Evolutionary conservation across 768 basidiomycete genomes (phyloP), one percentile per base, ranked within the genome.

Genomic region (Hericium rajendrae): DNA sequence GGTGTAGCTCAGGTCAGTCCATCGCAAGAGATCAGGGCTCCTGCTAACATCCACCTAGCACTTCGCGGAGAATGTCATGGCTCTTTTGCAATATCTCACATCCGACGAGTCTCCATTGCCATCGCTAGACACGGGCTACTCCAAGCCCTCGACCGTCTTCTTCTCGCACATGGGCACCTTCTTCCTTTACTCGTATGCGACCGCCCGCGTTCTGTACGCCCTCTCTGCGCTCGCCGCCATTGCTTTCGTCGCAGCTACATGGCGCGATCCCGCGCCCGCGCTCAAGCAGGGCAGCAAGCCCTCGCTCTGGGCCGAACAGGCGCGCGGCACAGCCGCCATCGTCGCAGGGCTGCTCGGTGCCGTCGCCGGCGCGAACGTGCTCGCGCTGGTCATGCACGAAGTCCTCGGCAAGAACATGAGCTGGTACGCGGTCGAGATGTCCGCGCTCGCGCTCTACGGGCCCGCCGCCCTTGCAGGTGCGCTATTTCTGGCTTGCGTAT

Each of bases 31-130:
- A 11, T 6, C 24, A 32, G n/a, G 2, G 12, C 10, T 28, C 22
- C 10, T 26, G 15, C 51, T 53, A 38, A 54, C 1, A 10, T 16
- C 53, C n/a, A 28, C 39, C 10, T 72, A 93, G 77, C 86, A 97
- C 71, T 94, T 97, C 84, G 93, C 80, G 20, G 88, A 91, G 59
- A 97, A 97, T 62, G 77, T 84, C 2, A 81, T 94, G 13, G 88
- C 88, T 0, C 80, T 97, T 16, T 72, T 95, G 20, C 76, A 76
- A 38, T 79, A 89, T 68, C 78, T 97, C 18, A 84, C 91, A 0
- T 84, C 85, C 0, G 67, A 79, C 1, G 75, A 71, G 8, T 93
- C 86, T 0, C 85, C 88, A 9, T 72, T 93, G n/a, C 82, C 87
- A 0, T 73, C 73, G 1, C 74, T 91, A 12, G 81, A 80, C 0